Evolutionary conservation across 805 yeast genomes (phyloP), one percentile per base, ranked within the genome.

Genomic region (Candida morakotiae): DNA sequence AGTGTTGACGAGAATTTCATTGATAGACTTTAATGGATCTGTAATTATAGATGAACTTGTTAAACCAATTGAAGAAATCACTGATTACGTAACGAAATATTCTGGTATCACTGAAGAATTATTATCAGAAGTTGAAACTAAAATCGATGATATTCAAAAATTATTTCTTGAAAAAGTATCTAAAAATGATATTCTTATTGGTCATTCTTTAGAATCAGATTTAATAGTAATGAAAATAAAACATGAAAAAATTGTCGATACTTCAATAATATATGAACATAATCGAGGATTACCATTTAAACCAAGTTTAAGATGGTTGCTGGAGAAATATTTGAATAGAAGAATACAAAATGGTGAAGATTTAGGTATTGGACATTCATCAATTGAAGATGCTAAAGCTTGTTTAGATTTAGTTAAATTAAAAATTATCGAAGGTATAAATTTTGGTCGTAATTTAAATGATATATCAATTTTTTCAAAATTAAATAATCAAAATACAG

Each of bases 171-270:
- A 53, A 2, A 47, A 73, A 1, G 63, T 91, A 2, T 62, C 75
- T 5, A 49, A 71, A 2, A 60, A 65, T 13, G 97, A 88, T 53
- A 69, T 81, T 10, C 53, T 91, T 16, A 74, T 91, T 36, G 98
- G 98, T 1, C 98, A 91, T 56, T 91, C 98, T 0, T 64, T 91
- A 21, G 91, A 89, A 44, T 79, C 83, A 16, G 98, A 91, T 57
- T 65, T 91, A 34, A 67, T 71, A 9, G 95, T 80, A 2, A 58
- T 93, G 53, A 72, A 73, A 47, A 48, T 93, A 11, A 70, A 79
- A 33, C 98, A 91, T 55, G 81, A 85, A 2, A 67, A 61, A 11
- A 70, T 89, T 18, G 76, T 91, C 10, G 98, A 91, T 58, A 91
- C 98, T 0, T 70, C 96, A 0, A 47, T 84, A 1, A 64, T 82